Conservation (phyloP, 2,329 filamentous ascomycete species). For the Trichoderma breve region DNA sequence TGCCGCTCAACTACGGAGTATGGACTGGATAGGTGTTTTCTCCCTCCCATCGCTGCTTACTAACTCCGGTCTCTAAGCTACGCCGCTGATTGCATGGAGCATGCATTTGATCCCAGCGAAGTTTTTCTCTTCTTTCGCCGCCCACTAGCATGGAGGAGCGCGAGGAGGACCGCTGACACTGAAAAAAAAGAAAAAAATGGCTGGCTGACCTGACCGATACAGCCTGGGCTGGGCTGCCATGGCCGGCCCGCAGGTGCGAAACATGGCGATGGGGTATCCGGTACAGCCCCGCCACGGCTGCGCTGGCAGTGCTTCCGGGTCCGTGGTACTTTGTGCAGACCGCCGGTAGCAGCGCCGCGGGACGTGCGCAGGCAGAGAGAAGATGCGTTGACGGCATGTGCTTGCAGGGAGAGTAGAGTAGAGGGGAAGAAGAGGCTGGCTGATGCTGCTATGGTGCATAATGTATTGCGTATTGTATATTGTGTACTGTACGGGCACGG, state of each 20-base stretch:
- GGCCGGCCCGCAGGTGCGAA: not conserved
- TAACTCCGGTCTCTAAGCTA: not conserved
- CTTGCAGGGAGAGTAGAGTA: not conserved
- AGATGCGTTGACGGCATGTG: not conserved
- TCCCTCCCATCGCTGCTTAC: not conserved
- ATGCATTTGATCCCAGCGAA: not conserved
- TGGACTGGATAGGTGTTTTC: too few relatives aligned
- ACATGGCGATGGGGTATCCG: slow-evolving; percentile 13
- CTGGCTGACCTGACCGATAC: not conserved
- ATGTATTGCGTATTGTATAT: not conserved
- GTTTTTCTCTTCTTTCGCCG: not conserved
- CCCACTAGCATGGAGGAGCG: not conserved
- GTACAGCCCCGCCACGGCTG: slow-evolving; percentile 11
- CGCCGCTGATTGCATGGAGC: not conserved
- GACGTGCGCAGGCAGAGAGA: not conserved
- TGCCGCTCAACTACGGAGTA: not conserved
- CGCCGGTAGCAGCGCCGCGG: slow-evolving; percentile 12
- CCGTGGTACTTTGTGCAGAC: slow-evolving; percentile 17
- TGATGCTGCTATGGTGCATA: not conserved
- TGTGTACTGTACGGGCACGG: not conserved
- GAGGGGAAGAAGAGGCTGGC: not conserved
- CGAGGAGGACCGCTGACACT: not conserved
- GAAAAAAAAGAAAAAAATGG: not conserved
- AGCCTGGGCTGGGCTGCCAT: not conserved
- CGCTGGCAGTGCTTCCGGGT: slow-evolving; percentile 17